A percentile compares a stretch with the other conserved stretches of the same genome.
Conservation (phyloP, 2,329 filamentous ascomycete species). For the Trichoderma koningii region DNA sequence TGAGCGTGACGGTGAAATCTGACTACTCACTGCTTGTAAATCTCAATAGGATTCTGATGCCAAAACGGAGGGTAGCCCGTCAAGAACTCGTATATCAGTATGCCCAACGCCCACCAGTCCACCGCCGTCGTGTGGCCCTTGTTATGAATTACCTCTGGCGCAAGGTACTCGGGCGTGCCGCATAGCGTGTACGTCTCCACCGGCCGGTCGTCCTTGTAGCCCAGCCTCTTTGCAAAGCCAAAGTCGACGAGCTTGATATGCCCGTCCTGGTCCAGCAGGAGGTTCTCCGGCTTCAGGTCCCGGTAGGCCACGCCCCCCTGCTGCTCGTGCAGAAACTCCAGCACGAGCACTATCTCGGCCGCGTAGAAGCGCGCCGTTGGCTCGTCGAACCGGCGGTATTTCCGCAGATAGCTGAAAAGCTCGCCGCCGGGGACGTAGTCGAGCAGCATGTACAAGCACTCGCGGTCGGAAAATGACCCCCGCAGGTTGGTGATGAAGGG, state of each 20-base stretch:
- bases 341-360: conserved; percentile 78
- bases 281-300: conserved; percentile 81
- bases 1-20: neutral
- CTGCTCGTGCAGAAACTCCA: conserved; percentile 78
- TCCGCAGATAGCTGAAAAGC: conserved; percentile 79
- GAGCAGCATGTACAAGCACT: conserved; percentile 80
- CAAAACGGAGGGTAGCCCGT: conserved; percentile 86
- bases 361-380: conserved; percentile 78
- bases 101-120: conserved; percentile 86
- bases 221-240: conserved; percentile 79
- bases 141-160: conserved; percentile 81
- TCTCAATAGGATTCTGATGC: conserved; percentile 84
- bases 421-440: conserved; percentile 84
- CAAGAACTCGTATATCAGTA: conserved; percentile 81
- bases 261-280: conserved; percentile 73
- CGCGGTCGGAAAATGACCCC: conserved; percentile 76
- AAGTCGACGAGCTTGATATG: conserved; percentile 85
- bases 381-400: conserved; percentile 78
- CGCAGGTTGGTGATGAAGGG: conserved; percentile 81
- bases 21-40: conserved; percentile 70
- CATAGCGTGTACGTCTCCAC: conserved; percentile 80
- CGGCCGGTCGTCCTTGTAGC: conserved; percentile 52
- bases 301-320: conserved; percentile 78
- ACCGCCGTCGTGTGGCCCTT: conserved; percentile 76
- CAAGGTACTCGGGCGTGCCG: conserved; percentile 81